Percentiles rank a stretch among this genome's conserved stretches.
Evolutionary conservation across 202 grass and related monocot species (phyloP).

Genomic region (Bolboschoenoplectus hybrid): DNA sequence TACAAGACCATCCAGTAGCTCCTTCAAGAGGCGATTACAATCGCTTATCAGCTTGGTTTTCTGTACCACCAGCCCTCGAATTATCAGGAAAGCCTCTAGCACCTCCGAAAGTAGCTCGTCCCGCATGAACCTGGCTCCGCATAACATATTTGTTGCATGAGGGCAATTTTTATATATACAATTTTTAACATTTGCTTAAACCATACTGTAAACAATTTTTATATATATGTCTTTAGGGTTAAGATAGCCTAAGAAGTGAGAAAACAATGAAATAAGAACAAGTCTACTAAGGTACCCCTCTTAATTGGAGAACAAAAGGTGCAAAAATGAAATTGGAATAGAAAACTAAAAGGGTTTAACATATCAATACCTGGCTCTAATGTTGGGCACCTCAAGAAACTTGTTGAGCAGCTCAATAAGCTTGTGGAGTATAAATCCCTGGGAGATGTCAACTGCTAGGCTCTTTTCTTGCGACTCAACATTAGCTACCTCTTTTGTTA

Average conservation of each 20-base stretch:
- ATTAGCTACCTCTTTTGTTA: constrained; percentile 85
- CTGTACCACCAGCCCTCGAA: constrained; percentile 90
- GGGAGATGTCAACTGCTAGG: constrained; percentile 89
- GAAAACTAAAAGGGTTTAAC: not conserved
- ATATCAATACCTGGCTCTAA: constrained; percentile 71
- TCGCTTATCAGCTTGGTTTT: constrained; percentile 98
- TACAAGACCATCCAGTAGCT: constrained; percentile 90
- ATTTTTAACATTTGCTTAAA: not conserved
- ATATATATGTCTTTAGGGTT: not conserved
- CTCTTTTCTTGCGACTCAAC: constrained; percentile 96
- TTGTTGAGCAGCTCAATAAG: constrained; percentile 95
- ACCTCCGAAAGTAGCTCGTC: constrained; percentile 83
- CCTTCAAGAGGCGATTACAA: constrained; percentile 88
- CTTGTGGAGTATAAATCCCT: constrained; percentile 96
- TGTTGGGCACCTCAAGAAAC: constrained; percentile 95
- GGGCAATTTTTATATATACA: not conserved
- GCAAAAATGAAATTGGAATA: constrained; percentile 8
- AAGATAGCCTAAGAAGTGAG: not conserved
- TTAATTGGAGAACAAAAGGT: constrained; percentile 17
- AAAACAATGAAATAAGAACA: constrained; percentile 7
- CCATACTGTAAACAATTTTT: not conserved
- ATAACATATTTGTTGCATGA: not conserved
- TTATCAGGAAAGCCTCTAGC: constrained; percentile 91
- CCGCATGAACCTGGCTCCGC: constrained; percentile 77
- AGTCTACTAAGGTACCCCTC: not conserved